phyloP scores from a whole-genome alignment of 2,329 filamentous ascomycete species.

The Xylariaceae sp. region DNA sequence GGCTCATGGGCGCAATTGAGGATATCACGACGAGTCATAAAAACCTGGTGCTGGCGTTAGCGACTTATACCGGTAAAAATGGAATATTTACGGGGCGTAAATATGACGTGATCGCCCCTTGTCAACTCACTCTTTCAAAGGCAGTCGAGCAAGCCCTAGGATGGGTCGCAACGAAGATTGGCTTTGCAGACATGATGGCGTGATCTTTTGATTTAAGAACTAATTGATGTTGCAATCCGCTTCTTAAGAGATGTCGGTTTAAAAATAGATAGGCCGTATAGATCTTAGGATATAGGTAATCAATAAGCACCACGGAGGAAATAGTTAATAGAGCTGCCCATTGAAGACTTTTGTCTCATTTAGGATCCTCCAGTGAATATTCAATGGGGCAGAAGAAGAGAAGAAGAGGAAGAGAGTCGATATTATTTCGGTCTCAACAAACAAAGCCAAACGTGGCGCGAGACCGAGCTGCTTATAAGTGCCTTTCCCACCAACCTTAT shows the following conservation, averaged over 20 bases:
- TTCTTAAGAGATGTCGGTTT: neutral
- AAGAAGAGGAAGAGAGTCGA: too few species aligned
- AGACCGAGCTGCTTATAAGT: too few species aligned
- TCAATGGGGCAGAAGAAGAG: too few species aligned
- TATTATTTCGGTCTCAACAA: too few species aligned
- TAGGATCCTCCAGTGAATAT: too few species aligned
- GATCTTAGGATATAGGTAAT: slow-evolving; percentile 4
- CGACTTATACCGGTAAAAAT: slow-evolving; percentile 8
- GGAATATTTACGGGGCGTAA: too few species aligned
- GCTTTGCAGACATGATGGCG: slow-evolving; percentile 65
- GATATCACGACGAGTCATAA: slow-evolving; percentile 86
- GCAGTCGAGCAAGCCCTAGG: slow-evolving; percentile 94
- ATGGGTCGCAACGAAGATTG: slow-evolving; percentile 91
- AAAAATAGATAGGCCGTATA: neutral
- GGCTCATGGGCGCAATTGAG: slow-evolving; percentile 89
- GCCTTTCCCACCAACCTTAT: too few species aligned
- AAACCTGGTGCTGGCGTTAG: slow-evolving; percentile 59
- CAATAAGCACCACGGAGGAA: slow-evolving; percentile 30
- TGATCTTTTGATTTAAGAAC: slow-evolving; percentile 5
- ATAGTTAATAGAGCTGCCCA: slow-evolving; percentile 25
- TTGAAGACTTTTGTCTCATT: slow-evolving; percentile 23
- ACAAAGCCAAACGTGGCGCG: too few species aligned
- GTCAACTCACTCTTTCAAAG: slow-evolving; percentile 80
- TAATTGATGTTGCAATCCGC: slow-evolving; percentile 25
- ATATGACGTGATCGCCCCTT: slow-evolving; percentile 13